A percentile compares a stretch with the other conserved stretches of the same genome.
phyloP scores from a whole-genome alignment of 371 early-diverging fungal genomes.

The Sporodiniella umbellata region DNA sequence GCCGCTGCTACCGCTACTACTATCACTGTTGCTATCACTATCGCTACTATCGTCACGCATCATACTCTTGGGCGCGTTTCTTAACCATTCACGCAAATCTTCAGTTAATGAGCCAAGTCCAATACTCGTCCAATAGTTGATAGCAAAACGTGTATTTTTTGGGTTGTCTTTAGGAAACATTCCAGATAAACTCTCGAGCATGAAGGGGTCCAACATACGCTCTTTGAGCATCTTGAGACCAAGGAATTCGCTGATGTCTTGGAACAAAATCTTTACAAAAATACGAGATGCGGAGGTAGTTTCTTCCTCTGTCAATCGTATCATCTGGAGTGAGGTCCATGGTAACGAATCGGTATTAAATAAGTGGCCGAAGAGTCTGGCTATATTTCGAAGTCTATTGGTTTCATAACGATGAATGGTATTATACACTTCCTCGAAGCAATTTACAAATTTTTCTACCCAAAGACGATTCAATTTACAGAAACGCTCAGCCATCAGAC shows the following conservation, averaged over 20 bases:
- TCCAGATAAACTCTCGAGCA: conserved; percentile 67
- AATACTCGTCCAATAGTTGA: conserved; percentile 97
- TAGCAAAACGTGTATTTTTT: conserved; percentile 90
- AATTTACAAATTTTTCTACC: conserved; percentile 70
- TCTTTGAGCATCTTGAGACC: conserved; percentile 81
- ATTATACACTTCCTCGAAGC: conserved; percentile 84
- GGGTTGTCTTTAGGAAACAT: conserved; percentile 92
- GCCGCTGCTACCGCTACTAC: no score
- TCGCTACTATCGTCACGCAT: no score
- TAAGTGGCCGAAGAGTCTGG: conserved; percentile 89
- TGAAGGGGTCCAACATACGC: conserved; percentile 66
- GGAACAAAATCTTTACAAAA: conserved; percentile 92
- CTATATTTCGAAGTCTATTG: conserved; percentile 90
- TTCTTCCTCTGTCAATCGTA: conserved; percentile 86
- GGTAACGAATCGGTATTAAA: conserved; percentile 83
- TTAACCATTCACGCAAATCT: conserved; percentile 84
- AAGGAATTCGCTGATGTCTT: conserved; percentile 83
- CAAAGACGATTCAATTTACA: conserved; percentile 81
- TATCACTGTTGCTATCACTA: no score
- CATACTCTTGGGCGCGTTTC: conserved; percentile 56
- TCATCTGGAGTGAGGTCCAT: conserved; percentile 79
- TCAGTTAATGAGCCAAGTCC: conserved; percentile 92
- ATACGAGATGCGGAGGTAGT: conserved; percentile 97
- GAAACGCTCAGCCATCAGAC: conserved; percentile 92
- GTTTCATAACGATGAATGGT: conserved; percentile 94